Conservation (phyloP, 768 basidiomycete genomes). For the Suillus variegatus region DNA sequence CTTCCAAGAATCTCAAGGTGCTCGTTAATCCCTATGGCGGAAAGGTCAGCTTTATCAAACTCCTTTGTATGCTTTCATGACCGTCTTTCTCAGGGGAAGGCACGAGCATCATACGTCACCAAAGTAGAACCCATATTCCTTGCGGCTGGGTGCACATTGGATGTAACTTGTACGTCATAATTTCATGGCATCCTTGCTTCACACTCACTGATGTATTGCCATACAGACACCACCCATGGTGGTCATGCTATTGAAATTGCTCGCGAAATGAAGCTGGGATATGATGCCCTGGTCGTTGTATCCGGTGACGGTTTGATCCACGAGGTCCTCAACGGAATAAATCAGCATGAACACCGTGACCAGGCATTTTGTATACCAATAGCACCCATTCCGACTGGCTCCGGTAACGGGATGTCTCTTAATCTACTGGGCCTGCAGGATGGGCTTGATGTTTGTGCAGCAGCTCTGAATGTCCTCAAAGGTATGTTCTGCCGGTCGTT, state of each 20-base stretch:
- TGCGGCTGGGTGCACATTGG: conserved; percentile 62
- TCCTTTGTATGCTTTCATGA: conserved; percentile 6
- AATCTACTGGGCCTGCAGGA: conserved; percentile 72
- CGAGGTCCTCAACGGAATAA: conserved; percentile 84
- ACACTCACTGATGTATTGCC: not conserved
- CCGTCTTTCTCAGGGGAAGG: conserved; percentile 55
- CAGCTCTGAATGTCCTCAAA: conserved; percentile 79
- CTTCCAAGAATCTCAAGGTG: conserved; percentile 58
- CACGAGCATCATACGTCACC: conserved; percentile 49
- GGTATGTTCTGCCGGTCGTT: conserved; percentile 38
- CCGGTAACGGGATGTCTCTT: conserved; percentile 75
- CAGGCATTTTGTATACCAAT: conserved; percentile 70
- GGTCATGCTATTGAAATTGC: conserved; percentile 71
- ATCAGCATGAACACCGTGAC: conserved; percentile 57
- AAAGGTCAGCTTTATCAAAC: conserved; percentile 47
- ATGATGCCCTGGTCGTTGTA: conserved; percentile 72
- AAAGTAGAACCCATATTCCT: conserved; percentile 72
- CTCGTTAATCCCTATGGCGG: conserved; percentile 83
- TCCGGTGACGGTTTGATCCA: conserved; percentile 87
- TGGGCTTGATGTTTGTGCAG: conserved; percentile 70
- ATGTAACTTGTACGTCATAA: conserved; percentile 52
- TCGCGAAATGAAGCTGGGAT: conserved; percentile 54
- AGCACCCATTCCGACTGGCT: conserved; percentile 79
- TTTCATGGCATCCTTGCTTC: not conserved
- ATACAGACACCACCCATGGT: conserved; percentile 58